phyloP scores from a whole-genome alignment of 345 rosid species.

The Acer saccharum region DNA sequence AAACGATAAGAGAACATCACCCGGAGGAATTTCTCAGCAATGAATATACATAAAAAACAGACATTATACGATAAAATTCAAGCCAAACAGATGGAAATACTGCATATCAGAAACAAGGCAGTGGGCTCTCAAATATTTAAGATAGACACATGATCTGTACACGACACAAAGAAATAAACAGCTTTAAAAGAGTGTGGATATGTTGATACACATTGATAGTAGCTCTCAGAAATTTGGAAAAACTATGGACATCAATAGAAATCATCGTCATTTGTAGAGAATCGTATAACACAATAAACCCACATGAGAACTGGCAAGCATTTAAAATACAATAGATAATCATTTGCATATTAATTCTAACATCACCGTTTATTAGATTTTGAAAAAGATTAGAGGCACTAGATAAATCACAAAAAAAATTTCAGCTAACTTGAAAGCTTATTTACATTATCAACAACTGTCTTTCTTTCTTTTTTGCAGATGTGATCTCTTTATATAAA shows the following conservation, averaged over 20 bases:
- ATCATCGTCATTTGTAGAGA: no score
- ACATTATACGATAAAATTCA: background rate
- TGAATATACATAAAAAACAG: background rate
- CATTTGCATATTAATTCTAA: background rate
- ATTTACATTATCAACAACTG: background rate
- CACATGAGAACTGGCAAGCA: background rate
- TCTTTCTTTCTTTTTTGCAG: background rate
- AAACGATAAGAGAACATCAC: conserved; percentile 5
- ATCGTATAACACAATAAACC: no score
- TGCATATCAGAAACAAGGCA: background rate
- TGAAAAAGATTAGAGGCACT: background rate
- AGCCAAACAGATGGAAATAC: background rate
- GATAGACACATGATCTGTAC: background rate
- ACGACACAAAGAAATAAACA: background rate
- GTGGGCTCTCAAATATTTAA: background rate
- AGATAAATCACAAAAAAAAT: no score
- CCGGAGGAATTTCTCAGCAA: background rate
- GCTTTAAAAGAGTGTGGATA: background rate
- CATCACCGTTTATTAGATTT: background rate
- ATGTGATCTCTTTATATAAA: background rate
- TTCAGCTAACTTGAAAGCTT: background rate
- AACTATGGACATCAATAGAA: no score
- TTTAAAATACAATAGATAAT: background rate
- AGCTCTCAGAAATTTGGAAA: background rate
- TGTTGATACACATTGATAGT: background rate